phyloP scores from a whole-genome alignment of 1,284 basidiomycete species.

The Irpex rosettiformis region DNA sequence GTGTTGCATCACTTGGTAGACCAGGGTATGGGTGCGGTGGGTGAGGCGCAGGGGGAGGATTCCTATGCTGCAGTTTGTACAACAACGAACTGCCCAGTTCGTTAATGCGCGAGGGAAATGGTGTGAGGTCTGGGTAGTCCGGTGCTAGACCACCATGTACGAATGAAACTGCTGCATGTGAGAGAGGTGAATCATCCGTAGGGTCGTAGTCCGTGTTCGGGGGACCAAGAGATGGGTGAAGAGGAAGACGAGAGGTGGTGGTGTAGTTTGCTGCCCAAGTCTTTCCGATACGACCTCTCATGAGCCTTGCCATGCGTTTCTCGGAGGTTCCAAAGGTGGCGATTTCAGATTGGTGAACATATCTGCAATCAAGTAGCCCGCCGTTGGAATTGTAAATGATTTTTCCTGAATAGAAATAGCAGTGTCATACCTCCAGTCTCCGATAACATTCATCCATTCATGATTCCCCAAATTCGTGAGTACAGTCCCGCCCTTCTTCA shows the following conservation, averaged over 20 bases:
- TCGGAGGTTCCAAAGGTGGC: slow-evolving; percentile 73
- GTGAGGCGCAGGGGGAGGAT: slow-evolving; percentile 67
- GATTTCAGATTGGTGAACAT: slow-evolving; percentile 79
- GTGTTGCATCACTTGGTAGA: slow-evolving; percentile 62
- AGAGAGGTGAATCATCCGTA: slow-evolving; percentile 47
- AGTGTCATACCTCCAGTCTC: slow-evolving; percentile 74
- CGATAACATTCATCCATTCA: slow-evolving; percentile 88
- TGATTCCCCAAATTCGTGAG: slow-evolving; percentile 86
- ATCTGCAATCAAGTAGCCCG: slow-evolving; percentile 42
- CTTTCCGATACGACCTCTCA: slow-evolving; percentile 75
- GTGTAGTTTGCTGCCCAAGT: slow-evolving; percentile 89
- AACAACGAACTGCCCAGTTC: slow-evolving; percentile 64
- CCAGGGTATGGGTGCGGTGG: slow-evolving; percentile 80
- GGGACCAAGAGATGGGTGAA: slow-evolving; percentile 67
- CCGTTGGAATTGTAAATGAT: no score
- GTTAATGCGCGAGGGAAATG: slow-evolving; percentile 83
- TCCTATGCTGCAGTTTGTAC: slow-evolving; percentile 54
- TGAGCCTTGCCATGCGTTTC: slow-evolving; percentile 67
- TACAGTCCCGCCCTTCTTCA: slow-evolving; percentile 64
- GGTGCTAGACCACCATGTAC: slow-evolving; percentile 86
- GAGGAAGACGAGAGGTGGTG: slow-evolving; percentile 74
- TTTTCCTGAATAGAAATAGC: not conserved
- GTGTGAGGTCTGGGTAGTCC: slow-evolving; percentile 63
- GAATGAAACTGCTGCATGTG: slow-evolving; percentile 79
- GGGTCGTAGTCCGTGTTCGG: slow-evolving; percentile 68